Conservation (phyloP, 352 stramenopile species). For the Pythium utonaiense region DNA sequence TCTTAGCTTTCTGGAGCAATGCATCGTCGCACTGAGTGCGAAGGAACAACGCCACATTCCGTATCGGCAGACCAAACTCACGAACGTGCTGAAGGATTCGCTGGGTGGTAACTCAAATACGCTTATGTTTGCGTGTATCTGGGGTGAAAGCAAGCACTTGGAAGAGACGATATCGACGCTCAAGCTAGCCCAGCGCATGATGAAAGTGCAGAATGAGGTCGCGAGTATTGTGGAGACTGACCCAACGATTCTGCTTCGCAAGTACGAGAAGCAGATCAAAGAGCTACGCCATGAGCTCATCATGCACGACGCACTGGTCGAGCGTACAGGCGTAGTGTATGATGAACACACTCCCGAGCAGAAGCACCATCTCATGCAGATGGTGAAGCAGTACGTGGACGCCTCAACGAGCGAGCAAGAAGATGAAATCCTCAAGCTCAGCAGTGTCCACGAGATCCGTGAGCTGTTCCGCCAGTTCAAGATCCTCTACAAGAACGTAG, state of each 20-base stretch:
- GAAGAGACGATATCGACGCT: slow-evolving; percentile 94
- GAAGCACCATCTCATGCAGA: slow-evolving; percentile 72
- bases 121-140: slow-evolving; percentile 94
- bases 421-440: slow-evolving; percentile 65
- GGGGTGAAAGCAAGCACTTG: slow-evolving; percentile 88
- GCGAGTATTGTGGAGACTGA: slow-evolving; percentile 85
- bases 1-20: slow-evolving; percentile 94
- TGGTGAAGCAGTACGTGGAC: slow-evolving; percentile 73
- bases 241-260: slow-evolving; percentile 77
- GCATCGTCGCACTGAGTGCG: slow-evolving; percentile 86
- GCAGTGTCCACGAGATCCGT: slow-evolving; percentile 88
- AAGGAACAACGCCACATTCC: slow-evolving; percentile 82
- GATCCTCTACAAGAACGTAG: slow-evolving; percentile 62
- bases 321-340: slow-evolving; percentile 80
- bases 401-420: slow-evolving; percentile 70
- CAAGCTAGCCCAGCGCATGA: slow-evolving; percentile 91
- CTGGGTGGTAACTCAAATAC: slow-evolving; percentile 96
- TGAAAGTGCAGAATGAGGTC: slow-evolving; percentile 91
- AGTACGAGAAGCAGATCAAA: slow-evolving; percentile 90
- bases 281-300: slow-evolving; percentile 92
- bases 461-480: slow-evolving; percentile 93
- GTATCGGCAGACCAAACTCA: slow-evolving; percentile 95
- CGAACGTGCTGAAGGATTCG: slow-evolving; percentile 90
- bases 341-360: slow-evolving; percentile 91
- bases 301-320: slow-evolving; percentile 92